phyloP scores from a whole-genome alignment of 1,139 yeast species.

The Candida tropicalis region DNA sequence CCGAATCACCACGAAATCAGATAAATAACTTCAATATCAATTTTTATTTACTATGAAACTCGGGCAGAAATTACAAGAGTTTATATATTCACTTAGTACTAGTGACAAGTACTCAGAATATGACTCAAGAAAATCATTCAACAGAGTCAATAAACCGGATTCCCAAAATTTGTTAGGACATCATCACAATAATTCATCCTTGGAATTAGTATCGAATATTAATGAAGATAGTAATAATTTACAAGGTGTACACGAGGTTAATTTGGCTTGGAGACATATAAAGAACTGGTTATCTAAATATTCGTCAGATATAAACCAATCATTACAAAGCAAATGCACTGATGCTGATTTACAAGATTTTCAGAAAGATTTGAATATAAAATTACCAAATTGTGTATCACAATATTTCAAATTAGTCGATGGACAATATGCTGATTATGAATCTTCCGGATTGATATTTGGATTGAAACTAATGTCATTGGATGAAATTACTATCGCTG shows the following conservation, averaged over 20 bases:
- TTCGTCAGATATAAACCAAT: constrained; percentile 56
- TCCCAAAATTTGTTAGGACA: constrained; percentile 34
- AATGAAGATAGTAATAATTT: constrained; percentile 10
- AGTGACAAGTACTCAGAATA: constrained; percentile 71
- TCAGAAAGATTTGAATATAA: constrained; percentile 61
- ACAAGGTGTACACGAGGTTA: constrained; percentile 64
- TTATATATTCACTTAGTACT: constrained; percentile 65
- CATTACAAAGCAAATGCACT: constrained; percentile 67
- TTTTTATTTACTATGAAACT: constrained; percentile 28
- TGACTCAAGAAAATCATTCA: constrained; percentile 53
- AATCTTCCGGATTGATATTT: constrained; percentile 58
- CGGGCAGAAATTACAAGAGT: constrained; percentile 46
- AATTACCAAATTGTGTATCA: constrained; percentile 60
- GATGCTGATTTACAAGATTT: constrained; percentile 61
- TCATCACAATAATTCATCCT: constrained; percentile 22
- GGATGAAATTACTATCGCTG: constrained; percentile 64
- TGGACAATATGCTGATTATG: constrained; percentile 61
- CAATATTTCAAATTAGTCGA: constrained; percentile 67
- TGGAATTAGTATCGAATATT: constrained; percentile 1
- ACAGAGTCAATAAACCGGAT: constrained; percentile 47
- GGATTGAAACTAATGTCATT: constrained; percentile 67
- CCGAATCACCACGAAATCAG: neutral
- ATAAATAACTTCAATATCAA: neutral
- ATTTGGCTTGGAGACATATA: constrained; percentile 72
- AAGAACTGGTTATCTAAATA: constrained; percentile 60